Evolutionary conservation across 2,329 filamentous ascomycete genomes (phyloP).

Genomic region (Apiospora marii): DNA sequence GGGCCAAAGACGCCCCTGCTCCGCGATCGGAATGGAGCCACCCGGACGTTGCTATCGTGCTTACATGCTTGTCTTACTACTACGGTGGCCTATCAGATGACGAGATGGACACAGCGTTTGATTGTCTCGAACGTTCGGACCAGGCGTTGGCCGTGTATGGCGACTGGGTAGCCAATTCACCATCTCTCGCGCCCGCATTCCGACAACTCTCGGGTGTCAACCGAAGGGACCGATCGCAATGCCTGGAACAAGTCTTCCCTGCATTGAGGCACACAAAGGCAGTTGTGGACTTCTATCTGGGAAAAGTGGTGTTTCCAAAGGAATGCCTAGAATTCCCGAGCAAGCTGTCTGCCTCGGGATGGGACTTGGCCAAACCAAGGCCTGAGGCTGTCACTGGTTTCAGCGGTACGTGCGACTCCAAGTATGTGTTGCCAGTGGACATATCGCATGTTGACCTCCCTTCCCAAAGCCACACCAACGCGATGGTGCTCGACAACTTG

Average conservation of each 20-base stretch:
- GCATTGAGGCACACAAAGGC: conserved; percentile 58
- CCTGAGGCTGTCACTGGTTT: conserved; percentile 67
- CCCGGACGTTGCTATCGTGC: conserved; percentile 62
- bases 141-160: conserved; percentile 60
- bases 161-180: conserved; percentile 52
- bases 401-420: conserved; percentile 73
- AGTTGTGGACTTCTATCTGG: conserved; percentile 70
- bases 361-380: conserved; percentile 67
- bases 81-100: conserved; percentile 60
- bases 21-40: conserved; percentile 68
- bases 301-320: conserved; percentile 64
- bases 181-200: conserved; percentile 46
- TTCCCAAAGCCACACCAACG: conserved; percentile 74
- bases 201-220: conserved; percentile 61
- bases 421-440: conserved; percentile 62
- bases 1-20: conserved; percentile 65
- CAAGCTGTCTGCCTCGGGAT: conserved; percentile 72
- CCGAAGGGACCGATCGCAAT: conserved; percentile 60
- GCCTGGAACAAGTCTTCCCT: conserved; percentile 58
- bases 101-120: conserved; percentile 57
- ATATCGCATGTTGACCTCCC: conserved; percentile 64
- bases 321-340: conserved; percentile 68
- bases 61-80: conserved; percentile 66
- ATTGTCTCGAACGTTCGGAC: conserved; percentile 57
- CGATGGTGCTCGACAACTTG: conserved; percentile 67